Evolutionary conservation across 2,329 filamentous ascomycete species (phyloP), one percentile per base, ranked within the genome.

Genomic region (Meredithiella fracta): DNA sequence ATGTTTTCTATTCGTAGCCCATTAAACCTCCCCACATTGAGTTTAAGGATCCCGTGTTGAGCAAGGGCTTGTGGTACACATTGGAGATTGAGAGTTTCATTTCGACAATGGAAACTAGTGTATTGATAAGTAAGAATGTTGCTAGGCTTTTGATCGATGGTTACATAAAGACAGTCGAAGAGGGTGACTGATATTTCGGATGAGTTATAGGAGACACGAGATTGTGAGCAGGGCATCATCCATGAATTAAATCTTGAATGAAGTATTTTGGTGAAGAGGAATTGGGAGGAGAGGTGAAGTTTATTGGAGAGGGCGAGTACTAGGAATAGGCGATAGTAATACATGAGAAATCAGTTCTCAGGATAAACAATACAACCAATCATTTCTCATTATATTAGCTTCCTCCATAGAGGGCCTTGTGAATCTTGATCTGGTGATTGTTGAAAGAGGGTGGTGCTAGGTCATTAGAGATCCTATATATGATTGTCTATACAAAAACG

Each of bases 41-140:
- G 0, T 98, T 97, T 66, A 88, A 96, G 62, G 84, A 92, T 59
- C 78, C 83, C 2, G 72, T 82, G 60, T 66, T 96, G 2, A 81
- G 79, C 3, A 68, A 76, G 5, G 78, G 79, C 0, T 63, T 91
- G 14, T 92, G 81, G 67, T 85, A 85, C 65, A 84, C 81, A 0
- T 80, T 79, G 9, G 81, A 79, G 1, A 94, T 97, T 47, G 91
- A 97, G 69, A 84, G 84, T 62, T 96, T 98, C 66, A 94, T 97
- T 62, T 92, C 85, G 8, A 95, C 89, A 0, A 97, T 98, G 92
- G 92, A 98, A 73, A 96, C 92, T 5, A 95, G 83, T 66, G 85
- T 87, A 1, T 68, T 97, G 62, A 92, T 92, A 80, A 92, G 92
- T 0, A 87, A 78, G 76, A 92, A 92, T 64, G 82, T 92, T 20